Evolutionary conservation across 2,329 filamentous ascomycete species (phyloP).

Genomic region (Gaeumannomyces tritici): DNA sequence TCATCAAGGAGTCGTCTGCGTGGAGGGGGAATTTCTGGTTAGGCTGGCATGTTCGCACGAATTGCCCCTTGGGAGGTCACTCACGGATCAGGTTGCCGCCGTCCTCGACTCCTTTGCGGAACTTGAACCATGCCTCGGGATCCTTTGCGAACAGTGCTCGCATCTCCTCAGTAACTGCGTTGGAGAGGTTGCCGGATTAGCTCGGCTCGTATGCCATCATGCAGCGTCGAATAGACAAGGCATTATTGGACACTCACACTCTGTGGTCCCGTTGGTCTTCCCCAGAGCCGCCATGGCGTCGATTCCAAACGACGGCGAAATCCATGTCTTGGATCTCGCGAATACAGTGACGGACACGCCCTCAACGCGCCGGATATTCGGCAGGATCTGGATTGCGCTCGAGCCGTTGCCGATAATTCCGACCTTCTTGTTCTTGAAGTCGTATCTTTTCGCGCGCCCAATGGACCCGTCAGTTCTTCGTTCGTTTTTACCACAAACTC

Average conservation of each 20-base stretch:
- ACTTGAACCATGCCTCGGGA: constrained; percentile 25
- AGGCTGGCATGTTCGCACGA: not conserved
- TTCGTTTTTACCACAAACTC: not conserved
- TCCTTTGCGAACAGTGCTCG: constrained; percentile 24
- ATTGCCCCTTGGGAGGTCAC: not conserved
- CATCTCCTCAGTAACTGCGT: constrained; percentile 26
- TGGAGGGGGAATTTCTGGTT: not conserved
- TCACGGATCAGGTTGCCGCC: constrained; percentile 27
- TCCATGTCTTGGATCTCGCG: constrained; percentile 40
- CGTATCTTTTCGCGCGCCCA: constrained; percentile 21
- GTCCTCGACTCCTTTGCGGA: constrained; percentile 33
- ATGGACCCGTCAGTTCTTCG: not conserved
- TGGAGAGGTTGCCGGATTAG: not conserved
- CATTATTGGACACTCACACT: constrained; percentile 21
- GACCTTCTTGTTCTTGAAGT: constrained; percentile 36
- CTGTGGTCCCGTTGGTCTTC: constrained; percentile 24
- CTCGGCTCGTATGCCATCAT: too few species aligned
- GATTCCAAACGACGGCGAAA: constrained; percentile 36
- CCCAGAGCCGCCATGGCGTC: constrained; percentile 31
- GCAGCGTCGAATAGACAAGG: not conserved
- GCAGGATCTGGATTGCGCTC: constrained; percentile 43
- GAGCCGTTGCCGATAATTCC: constrained; percentile 43
- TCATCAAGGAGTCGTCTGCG: constrained; percentile 25
- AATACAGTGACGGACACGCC: constrained; percentile 33
- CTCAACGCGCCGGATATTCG: constrained; percentile 32